Percentiles rank a stretch among this genome's conserved stretches.
Evolutionary conservation across 2,329 filamentous ascomycete species (phyloP).

Genomic region (Dryadomyces quercus-mongolicae): DNA sequence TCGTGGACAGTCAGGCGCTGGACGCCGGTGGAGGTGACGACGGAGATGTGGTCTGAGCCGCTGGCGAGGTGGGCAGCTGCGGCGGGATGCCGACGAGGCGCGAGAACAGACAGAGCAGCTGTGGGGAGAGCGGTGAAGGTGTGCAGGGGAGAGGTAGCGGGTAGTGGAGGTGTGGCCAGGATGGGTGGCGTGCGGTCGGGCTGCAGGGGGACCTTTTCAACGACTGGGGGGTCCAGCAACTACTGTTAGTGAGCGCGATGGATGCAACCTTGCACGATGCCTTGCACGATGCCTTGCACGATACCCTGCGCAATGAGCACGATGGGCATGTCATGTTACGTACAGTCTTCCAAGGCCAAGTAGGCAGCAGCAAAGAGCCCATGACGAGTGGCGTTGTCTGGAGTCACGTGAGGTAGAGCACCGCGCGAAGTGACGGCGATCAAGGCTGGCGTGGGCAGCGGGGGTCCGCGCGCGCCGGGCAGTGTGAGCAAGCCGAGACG

Average conservation of each 20-base stretch:
- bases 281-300: too few species aligned
- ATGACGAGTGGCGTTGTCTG: constrained; percentile 62
- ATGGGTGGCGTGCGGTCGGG: constrained; percentile 7
- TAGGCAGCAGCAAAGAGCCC: constrained; percentile 60
- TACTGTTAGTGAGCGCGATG: neutral
- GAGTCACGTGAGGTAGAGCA: constrained; percentile 74
- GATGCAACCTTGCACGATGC: too few species aligned
- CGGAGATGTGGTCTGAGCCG: constrained; percentile 55
- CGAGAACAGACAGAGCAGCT: constrained; percentile 57
- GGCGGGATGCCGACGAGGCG: constrained; percentile 64
- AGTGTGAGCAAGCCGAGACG: constrained; percentile 58
- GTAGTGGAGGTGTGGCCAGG: neutral
- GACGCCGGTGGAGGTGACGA: constrained; percentile 84
- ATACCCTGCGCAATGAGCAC: too few species aligned
- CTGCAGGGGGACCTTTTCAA: constrained; percentile 7
- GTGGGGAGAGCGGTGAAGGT: constrained; percentile 63
- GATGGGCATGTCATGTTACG: constrained; percentile 20
- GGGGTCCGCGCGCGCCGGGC: constrained; percentile 35
- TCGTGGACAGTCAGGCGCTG: constrained; percentile 54
- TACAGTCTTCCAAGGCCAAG: constrained; percentile 86
- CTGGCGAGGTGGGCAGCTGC: constrained; percentile 61
- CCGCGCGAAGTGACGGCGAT: constrained; percentile 73
- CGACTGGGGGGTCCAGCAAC: too few species aligned
- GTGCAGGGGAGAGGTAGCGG: constrained; percentile 41
- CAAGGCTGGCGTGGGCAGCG: constrained; percentile 75